A percentile compares a stretch with the other conserved stretches of the same genome.
Evolutionary conservation across 1,284 basidiomycete species (phyloP).

Genomic region (Dichomitus squalens): DNA sequence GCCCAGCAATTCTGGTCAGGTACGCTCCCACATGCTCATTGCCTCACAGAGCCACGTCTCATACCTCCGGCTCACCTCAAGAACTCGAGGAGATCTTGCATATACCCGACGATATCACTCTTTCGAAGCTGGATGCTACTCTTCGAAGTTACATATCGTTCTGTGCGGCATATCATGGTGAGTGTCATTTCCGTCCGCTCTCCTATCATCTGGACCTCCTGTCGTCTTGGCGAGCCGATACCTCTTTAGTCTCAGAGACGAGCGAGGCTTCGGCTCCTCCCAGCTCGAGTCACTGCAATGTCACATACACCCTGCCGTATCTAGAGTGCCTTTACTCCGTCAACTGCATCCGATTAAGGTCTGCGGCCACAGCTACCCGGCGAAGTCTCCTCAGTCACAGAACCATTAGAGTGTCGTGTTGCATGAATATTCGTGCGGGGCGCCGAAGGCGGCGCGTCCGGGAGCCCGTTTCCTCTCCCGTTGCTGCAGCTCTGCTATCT

Average conservation of each 20-base stretch:
- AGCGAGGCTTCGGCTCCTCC: too few relatives aligned
- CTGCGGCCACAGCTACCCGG: too few relatives aligned
- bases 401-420: too few relatives aligned
- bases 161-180: slow-evolving; percentile 85
- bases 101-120: slow-evolving; percentile 65
- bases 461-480: slow-evolving; percentile 2
- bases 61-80: slow-evolving; percentile 31
- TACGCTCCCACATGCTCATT: slow-evolving; percentile 41
- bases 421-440: too few relatives aligned
- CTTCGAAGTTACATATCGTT: slow-evolving; percentile 77
- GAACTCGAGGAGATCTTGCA: slow-evolving; percentile 85
- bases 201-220: not conserved
- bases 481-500: not conserved
- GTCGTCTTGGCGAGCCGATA: too few relatives aligned
- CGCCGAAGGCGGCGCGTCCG: not conserved
- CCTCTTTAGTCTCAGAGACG: too few relatives aligned
- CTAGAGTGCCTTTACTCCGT: too few relatives aligned
- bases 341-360: too few relatives aligned
- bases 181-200: slow-evolving; percentile 29
- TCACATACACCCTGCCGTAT: too few relatives aligned
- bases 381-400: too few relatives aligned
- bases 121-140: slow-evolving; percentile 78
- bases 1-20: slow-evolving; percentile 87
- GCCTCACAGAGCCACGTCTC: not conserved
- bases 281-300: too few relatives aligned